Evolutionary conservation across 768 basidiomycete genomes (phyloP).

Genomic region (Auricularia sp.): DNA sequence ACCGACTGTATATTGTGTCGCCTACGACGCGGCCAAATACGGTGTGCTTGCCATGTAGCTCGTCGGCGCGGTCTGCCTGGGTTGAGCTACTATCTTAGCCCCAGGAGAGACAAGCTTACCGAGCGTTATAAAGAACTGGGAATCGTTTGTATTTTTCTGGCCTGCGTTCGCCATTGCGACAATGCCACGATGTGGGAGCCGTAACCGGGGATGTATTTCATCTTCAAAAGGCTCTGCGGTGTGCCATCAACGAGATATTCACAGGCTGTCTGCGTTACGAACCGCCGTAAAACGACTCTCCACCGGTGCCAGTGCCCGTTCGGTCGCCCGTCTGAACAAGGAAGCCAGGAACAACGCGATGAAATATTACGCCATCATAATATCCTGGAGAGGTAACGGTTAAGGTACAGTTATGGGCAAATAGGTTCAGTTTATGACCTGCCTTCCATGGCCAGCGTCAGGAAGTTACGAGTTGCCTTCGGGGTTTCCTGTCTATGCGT

Average conservation of each 20-base stretch:
- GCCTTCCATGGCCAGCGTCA: slow-evolving; percentile 86
- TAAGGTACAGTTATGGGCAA: neutral
- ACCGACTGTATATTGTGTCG: slow-evolving; percentile 81
- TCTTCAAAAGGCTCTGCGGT: slow-evolving; percentile 79
- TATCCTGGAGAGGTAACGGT: slow-evolving; percentile 47
- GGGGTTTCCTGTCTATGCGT: slow-evolving; percentile 64
- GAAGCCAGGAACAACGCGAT: slow-evolving; percentile 86
- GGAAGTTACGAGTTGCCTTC: slow-evolving; percentile 85
- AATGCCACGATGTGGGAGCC: slow-evolving; percentile 81
- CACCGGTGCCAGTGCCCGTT: slow-evolving; percentile 83
- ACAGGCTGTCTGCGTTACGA: slow-evolving; percentile 9
- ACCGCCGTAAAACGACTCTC: slow-evolving; percentile 94
- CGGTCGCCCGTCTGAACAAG: slow-evolving; percentile 92
- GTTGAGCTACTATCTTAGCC: neutral
- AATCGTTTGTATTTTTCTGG: slow-evolving; percentile 78
- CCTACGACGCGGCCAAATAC: slow-evolving; percentile 85
- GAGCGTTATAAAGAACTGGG: slow-evolving; percentile 92
- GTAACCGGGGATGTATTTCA: slow-evolving; percentile 85
- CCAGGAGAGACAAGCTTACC: slow-evolving; percentile 32
- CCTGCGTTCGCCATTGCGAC: slow-evolving; percentile 93
- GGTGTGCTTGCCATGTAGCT: slow-evolving; percentile 89
- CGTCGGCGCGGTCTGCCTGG: slow-evolving; percentile 73
- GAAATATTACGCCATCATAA: slow-evolving; percentile 92
- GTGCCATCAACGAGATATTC: neutral
- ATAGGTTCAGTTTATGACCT: slow-evolving; percentile 20